phyloP scores from a whole-genome alignment of 306 rosid genomes.

The Parietaria judaica region DNA sequence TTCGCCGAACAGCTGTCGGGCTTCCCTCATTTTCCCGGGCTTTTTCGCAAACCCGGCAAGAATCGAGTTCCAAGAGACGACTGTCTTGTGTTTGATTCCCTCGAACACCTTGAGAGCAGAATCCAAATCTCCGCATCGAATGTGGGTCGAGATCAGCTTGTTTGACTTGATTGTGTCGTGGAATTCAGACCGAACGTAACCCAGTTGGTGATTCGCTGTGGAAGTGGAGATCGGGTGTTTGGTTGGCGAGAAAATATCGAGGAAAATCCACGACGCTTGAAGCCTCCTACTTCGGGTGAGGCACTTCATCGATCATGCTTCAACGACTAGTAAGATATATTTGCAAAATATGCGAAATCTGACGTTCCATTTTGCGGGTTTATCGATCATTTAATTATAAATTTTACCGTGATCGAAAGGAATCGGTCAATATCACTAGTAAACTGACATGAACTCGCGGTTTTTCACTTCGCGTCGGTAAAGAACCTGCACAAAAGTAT shows the following conservation, averaged over 20 bases:
- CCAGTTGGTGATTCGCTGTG: conserved; percentile 5
- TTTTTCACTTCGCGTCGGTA: too few species aligned
- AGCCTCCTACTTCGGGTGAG: background rate
- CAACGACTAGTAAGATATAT: too few species aligned
- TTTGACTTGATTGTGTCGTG: conserved; percentile 36
- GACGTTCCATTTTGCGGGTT: too few species aligned
- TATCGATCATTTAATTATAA: too few species aligned
- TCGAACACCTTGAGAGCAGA: conserved; percentile 54
- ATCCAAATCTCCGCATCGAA: conserved; percentile 46
- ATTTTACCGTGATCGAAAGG: too few species aligned
- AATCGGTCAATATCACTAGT: too few species aligned
- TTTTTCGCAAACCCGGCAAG: conserved; percentile 43
- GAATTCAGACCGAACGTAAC: conserved; percentile 11
- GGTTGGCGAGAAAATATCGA: conserved; percentile 13
- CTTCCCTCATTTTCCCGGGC: conserved; percentile 39
- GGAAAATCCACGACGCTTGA: background rate
- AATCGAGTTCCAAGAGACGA: conserved; percentile 69
- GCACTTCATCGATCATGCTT: background rate
- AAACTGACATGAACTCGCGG: too few species aligned
- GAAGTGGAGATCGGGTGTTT: conserved; percentile 15
- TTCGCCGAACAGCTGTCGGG: conserved; percentile 48
- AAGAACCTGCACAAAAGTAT: too few species aligned
- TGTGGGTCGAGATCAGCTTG: conserved; percentile 40
- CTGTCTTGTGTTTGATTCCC: conserved; percentile 48
- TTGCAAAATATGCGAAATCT: too few species aligned